A percentile compares a stretch with the other conserved stretches of the same genome.
These are phyloP conservation scores for Physcomitrellopsis africana DNA, from an alignment of 225 moss, liverwort and hornwort species.

Conservation along the genomic window DNA sequence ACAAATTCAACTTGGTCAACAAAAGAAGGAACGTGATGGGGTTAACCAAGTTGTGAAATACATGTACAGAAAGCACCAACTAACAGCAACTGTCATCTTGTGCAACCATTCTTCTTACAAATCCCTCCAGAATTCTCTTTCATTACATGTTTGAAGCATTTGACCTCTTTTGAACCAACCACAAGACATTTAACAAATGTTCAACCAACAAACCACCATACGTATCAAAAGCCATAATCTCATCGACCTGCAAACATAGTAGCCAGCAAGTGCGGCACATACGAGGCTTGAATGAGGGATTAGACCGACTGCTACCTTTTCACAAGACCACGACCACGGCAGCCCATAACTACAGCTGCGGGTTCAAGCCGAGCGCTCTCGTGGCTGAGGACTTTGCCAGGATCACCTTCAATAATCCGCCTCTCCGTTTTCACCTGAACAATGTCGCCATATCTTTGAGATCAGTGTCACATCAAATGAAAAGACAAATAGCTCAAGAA, in stretches of 20 bases:
- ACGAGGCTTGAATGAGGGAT: constrained; percentile 6
- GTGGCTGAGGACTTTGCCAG: constrained; percentile 51
- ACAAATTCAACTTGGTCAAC: constrained; percentile 14
- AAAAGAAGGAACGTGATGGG: not conserved
- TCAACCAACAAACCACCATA: not conserved
- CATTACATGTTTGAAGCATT: constrained; percentile 12
- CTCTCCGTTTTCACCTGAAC: constrained; percentile 58
- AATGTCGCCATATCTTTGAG: not conserved
- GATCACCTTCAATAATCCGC: constrained; percentile 60
- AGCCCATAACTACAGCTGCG: constrained; percentile 61
- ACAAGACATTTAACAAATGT: constrained; percentile 2
- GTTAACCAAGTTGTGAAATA: not conserved
- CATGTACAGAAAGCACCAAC: constrained; percentile 1
- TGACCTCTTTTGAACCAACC: constrained; percentile 1
- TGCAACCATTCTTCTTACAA: too few species aligned
- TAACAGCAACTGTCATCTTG: not conserved
- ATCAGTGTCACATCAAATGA: not conserved
- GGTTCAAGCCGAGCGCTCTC: constrained; percentile 55
- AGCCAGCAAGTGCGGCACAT: not conserved
- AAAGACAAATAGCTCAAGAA: not conserved
- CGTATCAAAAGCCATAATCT: constrained; percentile 5
- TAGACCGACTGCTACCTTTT: constrained; percentile 43
- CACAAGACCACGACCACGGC: constrained; percentile 51
- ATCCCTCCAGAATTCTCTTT: not conserved
- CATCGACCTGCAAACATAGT: not conserved